Percentiles rank a stretch among this genome's conserved stretches.
Evolutionary conservation across 331 rosid genomes (phyloP).

Genomic region (Quercus tomentella): DNA sequence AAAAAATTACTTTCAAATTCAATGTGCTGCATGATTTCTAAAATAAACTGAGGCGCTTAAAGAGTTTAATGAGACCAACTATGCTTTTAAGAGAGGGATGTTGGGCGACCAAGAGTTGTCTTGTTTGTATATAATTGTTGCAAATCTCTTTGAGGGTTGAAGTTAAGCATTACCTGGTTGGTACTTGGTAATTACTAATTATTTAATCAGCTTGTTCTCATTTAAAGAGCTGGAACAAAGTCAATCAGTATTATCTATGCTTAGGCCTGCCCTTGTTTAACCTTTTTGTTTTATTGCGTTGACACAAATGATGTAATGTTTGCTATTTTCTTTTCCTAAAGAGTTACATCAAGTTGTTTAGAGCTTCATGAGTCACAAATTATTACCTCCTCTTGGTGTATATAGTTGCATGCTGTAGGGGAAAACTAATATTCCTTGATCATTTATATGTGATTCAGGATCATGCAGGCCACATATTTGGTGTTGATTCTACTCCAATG

Average conservation of each 20-base stretch:
- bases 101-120: background rate
- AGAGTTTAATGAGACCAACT: background rate
- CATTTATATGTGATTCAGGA: slow-evolving; percentile 49
- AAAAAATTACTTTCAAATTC: background rate
- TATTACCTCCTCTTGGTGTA: background rate
- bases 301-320: background rate
- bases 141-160: background rate
- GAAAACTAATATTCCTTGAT: slow-evolving; percentile 9
- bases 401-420: background rate
- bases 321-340: background rate
- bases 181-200: background rate
- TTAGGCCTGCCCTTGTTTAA: background rate
- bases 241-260: background rate
- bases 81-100: background rate
- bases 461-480: slow-evolving; percentile 98
- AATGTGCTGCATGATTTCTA: background rate
- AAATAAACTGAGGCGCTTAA: background rate
- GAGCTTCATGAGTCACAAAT: background rate
- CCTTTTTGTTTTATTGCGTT: background rate
- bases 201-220: background rate
- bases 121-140: background rate
- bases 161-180: background rate
- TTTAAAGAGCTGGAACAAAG: background rate
- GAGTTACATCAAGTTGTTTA: background rate
- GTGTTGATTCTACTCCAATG: slow-evolving; percentile 90